Evolutionary conservation across 108 stramenopile species (phyloP).

Genomic region (Cyclotella atomus): DNA sequence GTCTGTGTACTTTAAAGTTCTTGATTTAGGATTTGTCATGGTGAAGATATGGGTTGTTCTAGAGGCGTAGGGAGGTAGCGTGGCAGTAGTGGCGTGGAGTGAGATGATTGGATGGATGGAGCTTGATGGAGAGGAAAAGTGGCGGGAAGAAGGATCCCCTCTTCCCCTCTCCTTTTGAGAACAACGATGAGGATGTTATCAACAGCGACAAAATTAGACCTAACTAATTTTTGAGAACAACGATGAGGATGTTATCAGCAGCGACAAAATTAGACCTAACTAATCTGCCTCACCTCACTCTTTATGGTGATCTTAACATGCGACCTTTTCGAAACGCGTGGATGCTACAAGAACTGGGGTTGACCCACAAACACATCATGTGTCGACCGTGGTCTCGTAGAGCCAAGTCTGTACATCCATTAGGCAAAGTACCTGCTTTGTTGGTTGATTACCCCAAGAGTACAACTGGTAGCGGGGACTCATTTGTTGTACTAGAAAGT

Average conservation of each 20-base stretch:
- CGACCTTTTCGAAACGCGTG: slow-evolving; percentile 80
- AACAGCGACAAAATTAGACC: neutral
- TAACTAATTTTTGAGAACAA: too few relatives aligned
- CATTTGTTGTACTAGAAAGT: slow-evolving; percentile 68
- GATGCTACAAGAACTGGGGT: slow-evolving; percentile 84
- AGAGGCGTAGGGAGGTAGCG: neutral
- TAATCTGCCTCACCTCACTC: slow-evolving; percentile 37
- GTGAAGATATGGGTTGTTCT: neutral
- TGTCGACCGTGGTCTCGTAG: slow-evolving; percentile 46
- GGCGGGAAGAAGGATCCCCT: too few relatives aligned
- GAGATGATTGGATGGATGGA: neutral
- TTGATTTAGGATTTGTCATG: slow-evolving; percentile 8
- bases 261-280: neutral
- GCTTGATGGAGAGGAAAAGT: too few relatives aligned
- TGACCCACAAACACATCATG: slow-evolving; percentile 47
- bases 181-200: too few relatives aligned
- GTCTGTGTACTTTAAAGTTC: slow-evolving; percentile 73
- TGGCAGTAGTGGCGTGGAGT: neutral
- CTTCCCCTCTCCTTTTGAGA: too few relatives aligned
- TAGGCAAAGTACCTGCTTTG: slow-evolving; percentile 79
- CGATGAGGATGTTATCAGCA: too few relatives aligned
- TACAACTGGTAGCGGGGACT: neutral
- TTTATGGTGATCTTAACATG: slow-evolving; percentile 62
- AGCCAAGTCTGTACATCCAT: slow-evolving; percentile 57
- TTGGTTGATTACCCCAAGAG: slow-evolving; percentile 38